Conservation (phyloP, 371 early-diverging fungal species). For the Mucor lusitanicus region DNA sequence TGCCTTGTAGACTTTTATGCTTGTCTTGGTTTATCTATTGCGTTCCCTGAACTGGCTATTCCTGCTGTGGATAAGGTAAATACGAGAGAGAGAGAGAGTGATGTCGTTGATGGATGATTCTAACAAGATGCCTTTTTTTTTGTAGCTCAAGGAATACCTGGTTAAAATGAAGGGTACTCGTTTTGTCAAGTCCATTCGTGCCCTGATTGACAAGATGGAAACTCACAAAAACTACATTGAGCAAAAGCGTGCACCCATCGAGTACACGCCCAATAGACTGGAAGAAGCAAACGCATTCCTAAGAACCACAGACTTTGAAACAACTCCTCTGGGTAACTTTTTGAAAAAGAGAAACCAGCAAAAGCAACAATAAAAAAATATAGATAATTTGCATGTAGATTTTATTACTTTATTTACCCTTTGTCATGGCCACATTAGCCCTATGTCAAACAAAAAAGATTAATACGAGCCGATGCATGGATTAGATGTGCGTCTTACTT, state of each 20-base stretch:
- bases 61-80: constrained; percentile 73
- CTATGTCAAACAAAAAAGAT: not conserved
- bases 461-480: not conserved
- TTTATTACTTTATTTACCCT: not conserved
- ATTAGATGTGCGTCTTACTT: constrained; percentile 30
- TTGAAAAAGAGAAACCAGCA: constrained; percentile 38
- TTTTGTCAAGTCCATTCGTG: constrained; percentile 74
- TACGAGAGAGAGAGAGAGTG: no score
- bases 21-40: constrained; percentile 77
- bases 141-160: constrained; percentile 57
- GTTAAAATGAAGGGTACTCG: constrained; percentile 60
- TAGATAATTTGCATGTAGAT: not conserved
- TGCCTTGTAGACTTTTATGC: constrained; percentile 77
- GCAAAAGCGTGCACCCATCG: constrained; percentile 70
- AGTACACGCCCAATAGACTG: constrained; percentile 76
- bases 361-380: not conserved
- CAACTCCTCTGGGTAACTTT: constrained; percentile 67
- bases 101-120: not conserved
- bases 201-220: constrained; percentile 82
- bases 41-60: constrained; percentile 90
- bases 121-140: not conserved
- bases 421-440: not conserved
- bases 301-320: constrained; percentile 49
- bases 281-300: constrained; percentile 64
- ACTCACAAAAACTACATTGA: constrained; percentile 79